These are phyloP conservation scores for Shiraia sp. DNA, from an alignment of 2,329 filamentous ascomycete species.

Conservation along the genomic window DNA sequence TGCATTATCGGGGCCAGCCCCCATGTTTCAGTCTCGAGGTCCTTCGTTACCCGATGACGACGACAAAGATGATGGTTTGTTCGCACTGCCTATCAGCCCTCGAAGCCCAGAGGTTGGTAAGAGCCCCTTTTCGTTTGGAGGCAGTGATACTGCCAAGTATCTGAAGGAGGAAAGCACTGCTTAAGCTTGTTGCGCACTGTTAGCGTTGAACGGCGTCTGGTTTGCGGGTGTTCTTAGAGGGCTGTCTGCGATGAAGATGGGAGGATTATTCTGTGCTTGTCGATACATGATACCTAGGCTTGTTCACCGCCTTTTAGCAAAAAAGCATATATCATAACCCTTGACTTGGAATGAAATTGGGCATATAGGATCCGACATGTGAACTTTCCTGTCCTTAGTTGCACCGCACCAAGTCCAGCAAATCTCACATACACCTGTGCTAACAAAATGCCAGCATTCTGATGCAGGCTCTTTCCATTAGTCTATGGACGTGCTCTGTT, in stretches of 20 bases:
- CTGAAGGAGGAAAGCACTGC: conserved; percentile 33
- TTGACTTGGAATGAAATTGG: neutral
- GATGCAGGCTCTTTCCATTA: no score
- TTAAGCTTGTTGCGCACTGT: conserved; percentile 16
- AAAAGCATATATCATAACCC: neutral
- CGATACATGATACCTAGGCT: conserved; percentile 18
- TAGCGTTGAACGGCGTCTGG: conserved; percentile 10
- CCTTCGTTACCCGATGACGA: conserved; percentile 44
- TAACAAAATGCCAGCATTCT: no score
- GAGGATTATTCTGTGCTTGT: neutral
- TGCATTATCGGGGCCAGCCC: conserved; percentile 44
- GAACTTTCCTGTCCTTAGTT: no score
- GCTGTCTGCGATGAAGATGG: conserved; percentile 3
- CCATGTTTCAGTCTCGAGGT: conserved; percentile 34
- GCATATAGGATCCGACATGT: no score
- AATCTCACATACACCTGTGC: no score
- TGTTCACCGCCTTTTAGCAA: conserved; percentile 1
- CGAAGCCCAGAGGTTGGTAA: conserved; percentile 83
- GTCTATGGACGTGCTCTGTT: no score
- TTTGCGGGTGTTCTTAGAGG: neutral
- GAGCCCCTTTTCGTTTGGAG: conserved; percentile 72
- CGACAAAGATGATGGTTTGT: conserved; percentile 77
- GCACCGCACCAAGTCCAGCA: no score
- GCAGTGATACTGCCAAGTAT: conserved; percentile 39
- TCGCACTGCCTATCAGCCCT: conserved; percentile 84